Conservation (phyloP, 2,329 filamentous ascomycete genomes). For the Fusarium buharicum region DNA sequence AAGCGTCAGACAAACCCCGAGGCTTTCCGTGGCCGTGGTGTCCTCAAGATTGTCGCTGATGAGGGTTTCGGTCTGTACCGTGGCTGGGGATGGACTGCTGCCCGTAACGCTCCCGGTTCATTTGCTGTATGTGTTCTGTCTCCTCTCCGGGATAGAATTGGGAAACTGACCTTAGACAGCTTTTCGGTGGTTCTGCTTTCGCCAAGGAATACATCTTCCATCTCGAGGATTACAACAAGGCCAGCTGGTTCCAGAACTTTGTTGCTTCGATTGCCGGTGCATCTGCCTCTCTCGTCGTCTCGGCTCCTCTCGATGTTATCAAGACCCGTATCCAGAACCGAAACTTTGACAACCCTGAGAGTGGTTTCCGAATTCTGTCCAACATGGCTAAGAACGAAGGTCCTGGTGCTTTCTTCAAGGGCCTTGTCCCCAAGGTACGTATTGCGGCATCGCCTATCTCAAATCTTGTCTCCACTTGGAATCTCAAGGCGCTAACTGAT, state of each 20-base stretch:
- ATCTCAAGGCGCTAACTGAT: constrained; percentile 34
- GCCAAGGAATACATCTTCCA: constrained; percentile 96
- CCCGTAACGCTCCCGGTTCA: constrained; percentile 94
- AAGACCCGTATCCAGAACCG: constrained; percentile 98
- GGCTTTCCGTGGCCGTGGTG: constrained; percentile 92
- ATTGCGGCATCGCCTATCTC: neutral
- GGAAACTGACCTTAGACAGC: constrained; percentile 59
- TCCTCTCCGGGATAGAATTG: neutral
- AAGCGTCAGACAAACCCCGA: constrained; percentile 99
- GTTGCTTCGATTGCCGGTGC: constrained; percentile 95
- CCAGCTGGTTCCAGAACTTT: constrained; percentile 95
- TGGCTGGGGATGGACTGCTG: constrained; percentile 97
- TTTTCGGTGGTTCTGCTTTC: constrained; percentile 97
- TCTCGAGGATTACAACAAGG: constrained; percentile 94
- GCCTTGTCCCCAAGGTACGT: constrained; percentile 85
- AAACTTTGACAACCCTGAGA: constrained; percentile 98
- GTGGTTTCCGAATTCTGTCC: constrained; percentile 87
- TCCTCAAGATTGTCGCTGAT: constrained; percentile 88
- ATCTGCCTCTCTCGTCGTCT: constrained; percentile 93
- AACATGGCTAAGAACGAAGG: constrained; percentile 97
- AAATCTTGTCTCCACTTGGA: constrained; percentile 21
- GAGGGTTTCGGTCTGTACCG: constrained; percentile 96
- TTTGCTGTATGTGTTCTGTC: constrained; percentile 77
- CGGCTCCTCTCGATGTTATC: constrained; percentile 96
- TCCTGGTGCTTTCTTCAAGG: constrained; percentile 92